These are phyloP conservation scores for Penicillium janthinellum DNA, from an alignment of 2,329 filamentous ascomycete genomes.

Conservation along the genomic window DNA sequence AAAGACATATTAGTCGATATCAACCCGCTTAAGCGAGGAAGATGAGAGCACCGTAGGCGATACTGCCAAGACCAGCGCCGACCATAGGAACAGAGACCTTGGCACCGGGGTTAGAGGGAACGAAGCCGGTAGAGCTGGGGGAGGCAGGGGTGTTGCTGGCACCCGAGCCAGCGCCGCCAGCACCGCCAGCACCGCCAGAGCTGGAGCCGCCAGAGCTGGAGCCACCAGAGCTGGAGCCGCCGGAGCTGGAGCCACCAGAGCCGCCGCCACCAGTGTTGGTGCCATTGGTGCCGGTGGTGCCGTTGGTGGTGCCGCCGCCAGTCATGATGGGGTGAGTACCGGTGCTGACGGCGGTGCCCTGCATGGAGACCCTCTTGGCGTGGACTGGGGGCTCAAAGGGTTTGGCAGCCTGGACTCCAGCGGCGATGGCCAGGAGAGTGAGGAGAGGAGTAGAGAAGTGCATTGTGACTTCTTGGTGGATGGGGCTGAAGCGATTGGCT, in stretches of 20 bases:
- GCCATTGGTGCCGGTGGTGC: background rate
- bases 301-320: background rate
- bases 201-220: background rate
- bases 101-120: slow-evolving; percentile 30
- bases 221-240: background rate
- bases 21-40: slow-evolving; percentile 29
- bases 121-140: slow-evolving; percentile 22
- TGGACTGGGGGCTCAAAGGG: slow-evolving; percentile 19
- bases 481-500: slow-evolving; percentile 21
- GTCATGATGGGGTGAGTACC: slow-evolving; percentile 27
- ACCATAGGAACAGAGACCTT: slow-evolving; percentile 29
- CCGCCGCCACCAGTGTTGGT: slow-evolving; percentile 2
- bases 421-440: slow-evolving; percentile 23
- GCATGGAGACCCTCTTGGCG: slow-evolving; percentile 7
- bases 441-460: slow-evolving; percentile 27
- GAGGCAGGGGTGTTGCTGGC: slow-evolving; percentile 16
- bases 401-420: slow-evolving; percentile 18
- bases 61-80: slow-evolving; percentile 25
- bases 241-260: background rate
- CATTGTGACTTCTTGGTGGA: slow-evolving; percentile 27
- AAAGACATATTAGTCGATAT: slow-evolving; percentile 5
- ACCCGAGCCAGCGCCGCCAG: slow-evolving; percentile 11
- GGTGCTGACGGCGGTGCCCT: slow-evolving; percentile 13
- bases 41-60: slow-evolving; percentile 25
- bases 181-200: slow-evolving; percentile 1